phyloP scores from a whole-genome alignment of 2,329 filamentous ascomycete species.

The Epichloe elymi region DNA sequence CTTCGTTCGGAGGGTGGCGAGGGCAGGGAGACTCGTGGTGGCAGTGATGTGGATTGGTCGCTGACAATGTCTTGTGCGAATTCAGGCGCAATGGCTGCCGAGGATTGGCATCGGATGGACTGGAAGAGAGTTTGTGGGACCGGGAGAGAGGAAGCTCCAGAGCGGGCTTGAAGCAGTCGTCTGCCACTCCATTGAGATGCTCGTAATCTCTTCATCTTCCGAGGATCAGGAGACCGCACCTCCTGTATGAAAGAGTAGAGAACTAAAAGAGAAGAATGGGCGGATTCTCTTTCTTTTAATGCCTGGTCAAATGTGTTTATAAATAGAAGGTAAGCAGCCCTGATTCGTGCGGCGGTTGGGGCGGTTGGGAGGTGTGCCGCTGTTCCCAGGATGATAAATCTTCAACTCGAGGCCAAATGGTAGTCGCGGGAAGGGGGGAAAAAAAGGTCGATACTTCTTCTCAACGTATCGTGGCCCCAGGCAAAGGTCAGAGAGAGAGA shows the following conservation, averaged over 20 bases:
- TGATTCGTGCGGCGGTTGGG: neutral
- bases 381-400: neutral
- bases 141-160: slow-evolving; percentile 12
- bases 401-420: neutral
- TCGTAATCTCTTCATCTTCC: slow-evolving; percentile 30
- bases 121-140: slow-evolving; percentile 15
- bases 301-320: neutral
- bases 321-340: neutral
- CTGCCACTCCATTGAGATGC: slow-evolving; percentile 25
- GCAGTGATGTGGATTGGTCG: slow-evolving; percentile 9
- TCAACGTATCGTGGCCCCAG: neutral
- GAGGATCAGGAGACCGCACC: neutral
- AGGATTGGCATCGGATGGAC: slow-evolving; percentile 20
- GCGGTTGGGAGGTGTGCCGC: neutral
- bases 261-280: neutral
- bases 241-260: neutral
- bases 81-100: slow-evolving; percentile 14
- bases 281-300: neutral
- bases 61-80: slow-evolving; percentile 9
- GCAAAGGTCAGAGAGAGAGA: neutral
- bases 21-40: slow-evolving; percentile 33
- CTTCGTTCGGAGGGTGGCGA: slow-evolving; percentile 63
- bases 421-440: slow-evolving; percentile 4
- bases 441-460: slow-evolving; percentile 5
- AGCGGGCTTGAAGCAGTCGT: slow-evolving; percentile 25